phyloP scores from a whole-genome alignment of 2,329 filamentous ascomycete genomes.

The Endocalyx cinctus region DNA sequence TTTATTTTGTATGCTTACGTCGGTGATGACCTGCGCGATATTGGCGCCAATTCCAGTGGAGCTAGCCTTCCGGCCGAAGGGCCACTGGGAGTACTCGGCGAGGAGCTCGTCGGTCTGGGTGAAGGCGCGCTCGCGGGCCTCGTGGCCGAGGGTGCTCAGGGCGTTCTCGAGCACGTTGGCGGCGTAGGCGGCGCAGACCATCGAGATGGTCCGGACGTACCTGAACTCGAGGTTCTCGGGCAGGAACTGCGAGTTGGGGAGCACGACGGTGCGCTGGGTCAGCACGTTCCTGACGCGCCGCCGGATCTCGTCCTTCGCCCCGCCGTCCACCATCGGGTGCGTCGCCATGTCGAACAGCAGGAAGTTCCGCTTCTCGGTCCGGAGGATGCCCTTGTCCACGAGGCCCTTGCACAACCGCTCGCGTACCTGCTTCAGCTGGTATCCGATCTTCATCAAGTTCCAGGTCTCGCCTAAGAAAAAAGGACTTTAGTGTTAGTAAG shows the following conservation, averaged over 20 bases:
- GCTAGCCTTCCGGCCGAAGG: conserved; percentile 81
- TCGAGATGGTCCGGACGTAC: conserved; percentile 83
- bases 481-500: conserved; percentile 3
- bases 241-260: conserved; percentile 80
- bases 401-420: conserved; percentile 95
- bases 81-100: conserved; percentile 96
- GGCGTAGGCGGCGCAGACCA: conserved; percentile 97
- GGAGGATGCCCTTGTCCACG: conserved; percentile 96
- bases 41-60: conserved; percentile 86
- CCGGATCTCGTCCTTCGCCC: conserved; percentile 95
- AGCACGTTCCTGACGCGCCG: conserved; percentile 87
- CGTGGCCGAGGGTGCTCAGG: conserved; percentile 87
- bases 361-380: conserved; percentile 99
- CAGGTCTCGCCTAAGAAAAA: conserved; percentile 78
- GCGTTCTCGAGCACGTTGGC: conserved; percentile 98
- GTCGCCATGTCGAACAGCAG: conserved; percentile 99
- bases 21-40: conserved; percentile 76
- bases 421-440: conserved; percentile 98
- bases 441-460: conserved; percentile 99
- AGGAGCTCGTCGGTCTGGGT: conserved; percentile 94
- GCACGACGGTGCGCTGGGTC: conserved; percentile 88
- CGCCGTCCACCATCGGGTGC: conserved; percentile 91
- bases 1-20: no score
- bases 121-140: conserved; percentile 90
- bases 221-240: conserved; percentile 93